Percentiles rank a stretch among this genome's conserved stretches.
Conservation (phyloP, 2,329 filamentous ascomycete genomes). For the Diaporthe citriasiana region DNA sequence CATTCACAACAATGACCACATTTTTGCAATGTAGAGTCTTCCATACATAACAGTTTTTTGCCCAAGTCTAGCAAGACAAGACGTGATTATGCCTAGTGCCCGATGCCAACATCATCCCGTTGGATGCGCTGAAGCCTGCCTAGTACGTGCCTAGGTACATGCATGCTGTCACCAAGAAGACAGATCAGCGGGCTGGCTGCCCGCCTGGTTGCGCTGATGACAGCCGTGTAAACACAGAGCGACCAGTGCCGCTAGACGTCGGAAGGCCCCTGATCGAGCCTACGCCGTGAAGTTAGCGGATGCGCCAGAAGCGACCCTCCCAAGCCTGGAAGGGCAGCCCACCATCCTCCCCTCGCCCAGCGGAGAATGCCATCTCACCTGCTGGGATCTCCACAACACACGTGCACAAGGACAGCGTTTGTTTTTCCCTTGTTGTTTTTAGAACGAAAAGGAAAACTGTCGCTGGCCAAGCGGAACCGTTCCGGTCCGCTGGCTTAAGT, state of each 20-base stretch:
- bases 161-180: background rate
- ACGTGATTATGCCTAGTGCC: background rate
- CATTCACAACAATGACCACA: background rate
- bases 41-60: background rate
- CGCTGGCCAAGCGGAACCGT: background rate
- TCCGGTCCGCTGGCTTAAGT: background rate
- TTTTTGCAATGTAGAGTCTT: too few relatives aligned
- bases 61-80: background rate
- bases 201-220: background rate
- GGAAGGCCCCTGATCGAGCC: background rate
- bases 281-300: background rate
- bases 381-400: background rate
- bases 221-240: background rate
- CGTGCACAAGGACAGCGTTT: background rate
- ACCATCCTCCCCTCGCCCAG: background rate
- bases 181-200: background rate
- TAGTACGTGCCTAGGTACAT: background rate
- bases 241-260: background rate
- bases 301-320: background rate
- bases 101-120: background rate
- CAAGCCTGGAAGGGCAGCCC: background rate
- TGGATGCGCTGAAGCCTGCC: background rate
- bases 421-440: too few relatives aligned
- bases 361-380: background rate
- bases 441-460: too few relatives aligned